Evolutionary conservation across 1,284 basidiomycete genomes (phyloP), one percentile per base, ranked within the genome.

Genomic region (Naganishia sp.): DNA sequence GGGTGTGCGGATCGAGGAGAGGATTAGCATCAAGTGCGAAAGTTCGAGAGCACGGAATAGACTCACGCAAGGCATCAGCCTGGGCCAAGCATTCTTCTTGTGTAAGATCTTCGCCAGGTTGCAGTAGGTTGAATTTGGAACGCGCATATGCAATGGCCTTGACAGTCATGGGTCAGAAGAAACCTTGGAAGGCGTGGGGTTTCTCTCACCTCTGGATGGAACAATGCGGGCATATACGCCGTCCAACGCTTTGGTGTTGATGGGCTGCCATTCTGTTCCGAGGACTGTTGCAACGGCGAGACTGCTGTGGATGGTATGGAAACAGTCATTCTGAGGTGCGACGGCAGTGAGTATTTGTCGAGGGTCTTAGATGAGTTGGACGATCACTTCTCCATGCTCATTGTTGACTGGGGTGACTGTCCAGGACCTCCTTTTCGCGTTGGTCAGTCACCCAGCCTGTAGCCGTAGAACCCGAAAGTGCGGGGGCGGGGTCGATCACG

Each of bases 131-230:
- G 63, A 80, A 80, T 35, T 67, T 46, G 28, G 58, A 51, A 21
- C 69, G 70, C 6, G 78, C 78, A 23, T 75, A 71, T n/a, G 57
- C 67, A 58, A 76, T 74, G 0, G 75, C 73, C 70, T 71, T 67
- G 31, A 23, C 7, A 28, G 21, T 9, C 9, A 7, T 28, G 6
- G 3, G 21, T 25, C 4, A 35, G 11, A 18, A 45, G 39, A n/a
- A 18, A 35, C 13, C 3, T n/a, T 9, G 18, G 15, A 13, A 1
- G 11, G 10, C 13, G 28, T 13, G 6, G 18, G 35, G 18, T 2
- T 23, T 60, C 18, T 49, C 58, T 61, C 49, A 51, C 58, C 58
- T 61, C 58, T 28, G 58, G 47, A 41, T 61, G 58, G 11, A 61
- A 61, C 39, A 61, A 61, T 7, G 58, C 58, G 0, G 58, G 58